Conservation (phyloP, 148 eudicot genomes). For the Euryodendron excelsum region DNA sequence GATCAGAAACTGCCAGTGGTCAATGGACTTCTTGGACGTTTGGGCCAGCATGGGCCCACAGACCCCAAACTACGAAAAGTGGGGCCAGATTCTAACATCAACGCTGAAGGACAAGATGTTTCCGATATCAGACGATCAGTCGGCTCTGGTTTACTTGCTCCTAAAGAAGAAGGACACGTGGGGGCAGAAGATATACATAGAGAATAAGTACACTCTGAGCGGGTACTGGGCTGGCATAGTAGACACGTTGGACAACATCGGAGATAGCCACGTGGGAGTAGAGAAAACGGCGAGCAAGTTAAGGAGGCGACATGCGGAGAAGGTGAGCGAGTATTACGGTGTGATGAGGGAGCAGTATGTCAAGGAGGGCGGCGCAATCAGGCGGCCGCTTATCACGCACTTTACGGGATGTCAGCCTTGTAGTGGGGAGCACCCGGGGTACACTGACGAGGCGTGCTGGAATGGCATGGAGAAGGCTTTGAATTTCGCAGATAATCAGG, state of each 20-base stretch:
- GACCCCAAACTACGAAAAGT: constrained; percentile 50
- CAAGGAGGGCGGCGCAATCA: constrained; percentile 13
- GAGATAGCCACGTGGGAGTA: constrained; percentile 20
- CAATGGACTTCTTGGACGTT: constrained; percentile 54
- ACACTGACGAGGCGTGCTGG: constrained; percentile 12
- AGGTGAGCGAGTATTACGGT: constrained; percentile 35
- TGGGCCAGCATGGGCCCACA: constrained; percentile 75
- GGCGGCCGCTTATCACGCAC: constrained; percentile 17
- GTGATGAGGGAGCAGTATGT: constrained; percentile 19
- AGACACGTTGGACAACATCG: constrained; percentile 26
- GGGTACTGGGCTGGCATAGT: constrained; percentile 67
- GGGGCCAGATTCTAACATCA: constrained; percentile 45
- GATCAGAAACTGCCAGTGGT: constrained; percentile 79
- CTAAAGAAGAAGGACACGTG: constrained; percentile 52
- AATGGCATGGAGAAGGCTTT: constrained; percentile 21
- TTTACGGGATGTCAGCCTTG: constrained; percentile 25
- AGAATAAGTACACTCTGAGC: constrained; percentile 41
- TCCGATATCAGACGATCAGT: constrained; percentile 66
- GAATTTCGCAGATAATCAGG: constrained; percentile 26
- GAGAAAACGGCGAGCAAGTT: constrained; percentile 29
- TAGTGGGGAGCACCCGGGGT: constrained; percentile 17
- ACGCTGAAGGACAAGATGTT: constrained; percentile 47
- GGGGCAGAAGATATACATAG: constrained; percentile 49
- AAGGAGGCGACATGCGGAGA: constrained; percentile 56
- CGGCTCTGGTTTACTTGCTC: constrained; percentile 56